These are phyloP conservation scores for Cladochytrium replicatum DNA, from an alignment of 192 early-diverging fungal species.

Conservation along the genomic window DNA sequence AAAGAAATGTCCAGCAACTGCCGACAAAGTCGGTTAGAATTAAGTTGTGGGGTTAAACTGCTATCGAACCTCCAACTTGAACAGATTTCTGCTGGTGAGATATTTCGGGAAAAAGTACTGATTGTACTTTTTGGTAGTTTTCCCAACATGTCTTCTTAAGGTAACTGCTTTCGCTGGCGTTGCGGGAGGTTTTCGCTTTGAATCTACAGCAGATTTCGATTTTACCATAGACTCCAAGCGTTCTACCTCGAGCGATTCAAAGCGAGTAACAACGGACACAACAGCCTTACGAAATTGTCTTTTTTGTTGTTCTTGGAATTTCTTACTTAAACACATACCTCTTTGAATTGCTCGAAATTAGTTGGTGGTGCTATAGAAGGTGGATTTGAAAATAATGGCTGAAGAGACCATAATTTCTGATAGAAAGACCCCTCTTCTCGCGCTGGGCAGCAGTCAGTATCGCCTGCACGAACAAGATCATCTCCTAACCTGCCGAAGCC, in stretches of 20 bases:
- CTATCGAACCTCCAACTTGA: slow-evolving; percentile 56
- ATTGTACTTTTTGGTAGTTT: slow-evolving; percentile 12
- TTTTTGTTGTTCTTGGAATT: slow-evolving; percentile 7
- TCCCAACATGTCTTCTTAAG: slow-evolving; percentile 8
- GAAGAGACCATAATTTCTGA: slow-evolving; percentile 69
- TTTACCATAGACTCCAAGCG: slow-evolving; percentile 4
- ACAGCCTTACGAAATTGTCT: slow-evolving; percentile 5
- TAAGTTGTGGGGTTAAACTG: slow-evolving; percentile 2
- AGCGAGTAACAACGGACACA: slow-evolving; percentile 21
- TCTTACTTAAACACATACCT: slow-evolving; percentile 19
- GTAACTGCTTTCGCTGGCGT: too few species aligned
- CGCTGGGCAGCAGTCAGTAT: not conserved
- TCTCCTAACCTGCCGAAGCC: too few species aligned
- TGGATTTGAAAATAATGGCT: slow-evolving; percentile 67
- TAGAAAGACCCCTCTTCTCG: slow-evolving; percentile 40
- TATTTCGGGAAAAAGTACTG: slow-evolving; percentile 67
- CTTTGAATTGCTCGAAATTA: slow-evolving; percentile 25
- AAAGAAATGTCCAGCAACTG: slow-evolving; percentile 74
- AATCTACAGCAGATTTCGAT: slow-evolving; percentile 7
- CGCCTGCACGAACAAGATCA: slow-evolving; percentile 7
- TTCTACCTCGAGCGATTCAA: slow-evolving; percentile 28
- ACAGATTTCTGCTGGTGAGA: slow-evolving; percentile 57
- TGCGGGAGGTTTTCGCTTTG: slow-evolving; percentile 6
- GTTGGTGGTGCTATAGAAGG: slow-evolving; percentile 26
- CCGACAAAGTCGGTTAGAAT: slow-evolving; percentile 6